Conservation (phyloP, 345 rosid species). For the Psidium friedrichsthalianum region DNA sequence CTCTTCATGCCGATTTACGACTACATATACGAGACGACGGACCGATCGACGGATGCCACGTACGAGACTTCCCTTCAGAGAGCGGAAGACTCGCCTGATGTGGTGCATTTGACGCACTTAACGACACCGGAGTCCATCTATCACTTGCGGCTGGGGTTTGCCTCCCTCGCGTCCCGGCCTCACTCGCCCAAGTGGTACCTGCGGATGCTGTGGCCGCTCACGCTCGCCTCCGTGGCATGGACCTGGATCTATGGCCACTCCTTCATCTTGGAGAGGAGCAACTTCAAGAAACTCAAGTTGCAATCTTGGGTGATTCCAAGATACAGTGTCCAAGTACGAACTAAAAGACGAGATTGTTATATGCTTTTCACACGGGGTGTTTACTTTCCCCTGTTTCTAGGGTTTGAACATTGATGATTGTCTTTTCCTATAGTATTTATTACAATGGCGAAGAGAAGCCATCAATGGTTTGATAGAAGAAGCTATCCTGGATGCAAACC, state of each 20-base stretch:
- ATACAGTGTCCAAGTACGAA: constrained; percentile 21
- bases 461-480: constrained; percentile 22
- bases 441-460: constrained; percentile 4
- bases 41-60: constrained; percentile 16
- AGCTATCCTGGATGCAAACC: constrained; percentile 29
- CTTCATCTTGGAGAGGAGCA: constrained; percentile 18
- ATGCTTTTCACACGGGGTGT: not conserved
- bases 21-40: constrained; percentile 38
- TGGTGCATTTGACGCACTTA: constrained; percentile 31
- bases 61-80: constrained; percentile 23
- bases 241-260: constrained; percentile 8
- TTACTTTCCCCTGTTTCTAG: not conserved
- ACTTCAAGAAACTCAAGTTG: constrained; percentile 17
- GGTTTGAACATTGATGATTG: not conserved
- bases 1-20: constrained; percentile 67
- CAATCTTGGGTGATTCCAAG: constrained; percentile 40
- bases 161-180: constrained; percentile 31
- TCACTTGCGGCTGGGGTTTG: constrained; percentile 28
- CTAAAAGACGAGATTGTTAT: not conserved
- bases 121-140: constrained; percentile 32
- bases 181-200: constrained; percentile 6
- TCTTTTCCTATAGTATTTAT: constrained; percentile 2
- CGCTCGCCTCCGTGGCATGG: constrained; percentile 5
- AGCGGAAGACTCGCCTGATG: constrained; percentile 13
- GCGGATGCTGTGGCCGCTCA: constrained; percentile 28